phyloP scores from a whole-genome alignment of 192 early-diverging fungal species.

The Coemansia biformis region DNA sequence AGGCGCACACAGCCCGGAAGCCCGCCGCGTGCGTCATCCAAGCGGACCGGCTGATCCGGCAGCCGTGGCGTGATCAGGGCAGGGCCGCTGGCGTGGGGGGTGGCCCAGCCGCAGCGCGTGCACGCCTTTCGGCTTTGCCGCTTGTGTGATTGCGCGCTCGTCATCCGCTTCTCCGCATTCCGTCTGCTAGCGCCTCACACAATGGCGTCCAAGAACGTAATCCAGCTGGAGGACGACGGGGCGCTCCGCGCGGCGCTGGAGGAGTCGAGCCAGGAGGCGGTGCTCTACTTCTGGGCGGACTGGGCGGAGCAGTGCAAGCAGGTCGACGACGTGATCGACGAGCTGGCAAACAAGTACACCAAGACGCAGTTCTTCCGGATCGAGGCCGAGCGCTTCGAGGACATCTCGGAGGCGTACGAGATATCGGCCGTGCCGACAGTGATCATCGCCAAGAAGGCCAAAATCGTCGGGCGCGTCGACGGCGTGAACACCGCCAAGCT shows the following conservation, averaged over 20 bases:
- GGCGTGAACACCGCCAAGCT: conserved; percentile 84
- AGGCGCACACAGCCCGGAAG: no score
- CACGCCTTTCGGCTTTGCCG: background rate
- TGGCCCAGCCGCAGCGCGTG: no score
- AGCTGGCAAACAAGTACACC: conserved; percentile 73
- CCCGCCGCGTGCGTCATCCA: background rate
- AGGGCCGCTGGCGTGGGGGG: no score
- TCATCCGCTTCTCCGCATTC: background rate
- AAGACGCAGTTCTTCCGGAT: conserved; percentile 74
- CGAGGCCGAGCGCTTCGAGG: conserved; percentile 87
- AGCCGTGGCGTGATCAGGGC: no score
- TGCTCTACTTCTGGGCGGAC: conserved; percentile 86
- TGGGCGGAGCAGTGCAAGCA: conserved; percentile 88
- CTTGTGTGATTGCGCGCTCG: background rate
- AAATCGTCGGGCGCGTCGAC: conserved; percentile 71
- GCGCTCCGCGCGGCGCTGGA: conserved; percentile 32
- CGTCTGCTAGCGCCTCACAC: no score
- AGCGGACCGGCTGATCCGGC: no score
- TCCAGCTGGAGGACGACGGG: conserved; percentile 29
- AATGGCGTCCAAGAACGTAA: conserved; percentile 12
- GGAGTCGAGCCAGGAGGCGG: conserved; percentile 31
- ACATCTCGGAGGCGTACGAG: conserved; percentile 82
- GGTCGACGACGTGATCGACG: conserved; percentile 88
- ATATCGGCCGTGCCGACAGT: conserved; percentile 90
- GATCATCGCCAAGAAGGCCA: conserved; percentile 67